A percentile compares a stretch with the other conserved stretches of the same genome.
phyloP scores from a whole-genome alignment of 2,329 filamentous ascomycete species.

The Fulvia fulva region DNA sequence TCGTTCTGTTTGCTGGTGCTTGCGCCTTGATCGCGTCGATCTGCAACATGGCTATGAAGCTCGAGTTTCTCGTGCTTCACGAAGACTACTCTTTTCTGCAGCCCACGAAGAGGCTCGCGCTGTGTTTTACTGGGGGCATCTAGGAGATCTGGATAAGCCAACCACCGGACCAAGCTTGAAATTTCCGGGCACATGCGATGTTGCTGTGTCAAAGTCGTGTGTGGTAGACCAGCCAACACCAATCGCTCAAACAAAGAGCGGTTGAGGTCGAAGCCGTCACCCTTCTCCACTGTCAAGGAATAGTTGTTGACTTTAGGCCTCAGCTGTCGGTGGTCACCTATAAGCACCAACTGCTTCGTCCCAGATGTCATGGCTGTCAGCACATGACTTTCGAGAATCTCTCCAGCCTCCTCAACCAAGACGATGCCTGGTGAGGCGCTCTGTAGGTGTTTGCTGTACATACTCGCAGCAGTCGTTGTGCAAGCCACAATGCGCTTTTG shows the following conservation, averaged over 20 bases:
- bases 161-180: constrained; percentile 53
- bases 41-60: too few species aligned
- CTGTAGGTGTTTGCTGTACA: constrained; percentile 50
- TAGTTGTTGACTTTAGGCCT: constrained; percentile 54
- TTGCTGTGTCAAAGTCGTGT: constrained; percentile 52
- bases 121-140: constrained; percentile 40
- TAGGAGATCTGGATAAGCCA: constrained; percentile 54
- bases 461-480: constrained; percentile 56
- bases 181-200: constrained; percentile 64
- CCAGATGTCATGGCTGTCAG: constrained; percentile 57
- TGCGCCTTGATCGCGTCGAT: constrained; percentile 35
- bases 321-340: constrained; percentile 62
- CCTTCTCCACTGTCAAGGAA: constrained; percentile 49
- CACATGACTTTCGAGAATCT: constrained; percentile 62
- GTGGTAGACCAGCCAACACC: constrained; percentile 41
- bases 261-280: constrained; percentile 49
- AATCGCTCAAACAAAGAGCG: constrained; percentile 59
- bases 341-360: constrained; percentile 60
- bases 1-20: constrained; percentile 47
- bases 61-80: constrained; percentile 55
- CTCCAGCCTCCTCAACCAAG: constrained; percentile 59
- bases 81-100: constrained; percentile 56
- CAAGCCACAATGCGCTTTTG: constrained; percentile 46
- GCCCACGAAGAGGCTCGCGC: constrained; percentile 44
- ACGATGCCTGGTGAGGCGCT: constrained; percentile 47